A percentile compares a stretch with the other conserved stretches of the same genome.
Evolutionary conservation across 139 green algal species (phyloP).

Genomic region (Ostreobium quekettii): DNA sequence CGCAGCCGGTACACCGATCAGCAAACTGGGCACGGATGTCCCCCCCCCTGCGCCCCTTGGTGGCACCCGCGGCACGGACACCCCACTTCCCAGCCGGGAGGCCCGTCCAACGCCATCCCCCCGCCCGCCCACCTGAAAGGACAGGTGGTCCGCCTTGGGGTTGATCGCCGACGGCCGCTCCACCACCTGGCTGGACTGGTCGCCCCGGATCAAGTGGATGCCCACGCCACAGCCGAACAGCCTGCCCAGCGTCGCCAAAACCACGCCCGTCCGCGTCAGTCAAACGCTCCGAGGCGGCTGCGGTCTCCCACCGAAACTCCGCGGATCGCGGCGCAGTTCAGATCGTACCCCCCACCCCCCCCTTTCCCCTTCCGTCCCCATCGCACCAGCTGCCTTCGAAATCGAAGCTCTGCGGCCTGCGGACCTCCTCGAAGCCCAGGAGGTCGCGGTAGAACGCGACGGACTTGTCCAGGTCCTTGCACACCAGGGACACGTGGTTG

Average conservation of each 20-base stretch:
- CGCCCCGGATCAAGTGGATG: conserved; percentile 62
- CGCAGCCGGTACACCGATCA: too few species aligned
- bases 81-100: neutral
- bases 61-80: neutral
- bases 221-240: conserved; percentile 55
- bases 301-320: neutral
- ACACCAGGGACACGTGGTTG: conserved; percentile 44
- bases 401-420: conserved; percentile 44
- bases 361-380: neutral
- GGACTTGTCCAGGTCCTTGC: conserved; percentile 31
- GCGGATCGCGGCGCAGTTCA: neutral
- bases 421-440: conserved; percentile 53
- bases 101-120: neutral
- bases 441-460: conserved; percentile 52
- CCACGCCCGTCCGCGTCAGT: neutral
- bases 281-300: neutral
- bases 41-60: neutral
- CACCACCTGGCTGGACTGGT: too few species aligned
- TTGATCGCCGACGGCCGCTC: conserved; percentile 31
- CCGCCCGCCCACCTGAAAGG: conserved; percentile 67
- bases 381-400: conserved; percentile 67
- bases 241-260: conserved; percentile 28
- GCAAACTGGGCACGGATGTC: too few species aligned
- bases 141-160: conserved; percentile 57
- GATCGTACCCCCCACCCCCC: neutral